A percentile compares a stretch with the other conserved stretches of the same genome.
Conservation (phyloP, 495 filamentous ascomycete genomes). For the Paragyromitra xinjiangensis region DNA sequence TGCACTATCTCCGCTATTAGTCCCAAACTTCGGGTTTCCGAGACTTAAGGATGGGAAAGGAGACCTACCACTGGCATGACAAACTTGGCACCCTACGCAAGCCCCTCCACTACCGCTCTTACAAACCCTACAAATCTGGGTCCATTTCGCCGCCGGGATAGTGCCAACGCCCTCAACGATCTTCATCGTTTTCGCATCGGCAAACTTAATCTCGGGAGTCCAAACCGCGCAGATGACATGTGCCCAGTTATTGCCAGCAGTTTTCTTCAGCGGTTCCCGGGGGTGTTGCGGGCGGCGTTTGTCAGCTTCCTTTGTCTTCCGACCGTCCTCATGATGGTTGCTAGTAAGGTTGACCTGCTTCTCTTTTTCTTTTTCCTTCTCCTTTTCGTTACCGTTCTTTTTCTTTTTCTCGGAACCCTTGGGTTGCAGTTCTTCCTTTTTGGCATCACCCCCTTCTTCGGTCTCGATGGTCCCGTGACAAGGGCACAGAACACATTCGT, state of each 20-base stretch:
- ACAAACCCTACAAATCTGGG: constrained; percentile 85
- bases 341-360: constrained; percentile 73
- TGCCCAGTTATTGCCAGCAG: constrained; percentile 96
- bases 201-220: constrained; percentile 91
- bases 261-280: constrained; percentile 90
- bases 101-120: constrained; percentile 73
- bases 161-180: constrained; percentile 86
- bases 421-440: constrained; percentile 60
- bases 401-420: constrained; percentile 90
- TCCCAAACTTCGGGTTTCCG: neutral
- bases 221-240: constrained; percentile 92
- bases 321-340: constrained; percentile 67
- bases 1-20: constrained; percentile 68
- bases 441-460: constrained; percentile 45
- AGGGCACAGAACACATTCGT: constrained; percentile 92
- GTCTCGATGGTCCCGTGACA: constrained; percentile 60
- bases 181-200: constrained; percentile 78
- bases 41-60: neutral
- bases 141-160: constrained; percentile 73
- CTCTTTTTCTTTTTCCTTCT: constrained; percentile 87
- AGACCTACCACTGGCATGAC: constrained; percentile 68
- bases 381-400: constrained; percentile 88
- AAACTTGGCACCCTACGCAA: constrained; percentile 83
- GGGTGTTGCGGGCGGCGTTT: constrained; percentile 81
- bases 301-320: constrained; percentile 79